Percentiles rank a stretch among this genome's conserved stretches.
phyloP scores from a whole-genome alignment of 441 rosid genomes.

The Adansonia madagascariensis region DNA sequence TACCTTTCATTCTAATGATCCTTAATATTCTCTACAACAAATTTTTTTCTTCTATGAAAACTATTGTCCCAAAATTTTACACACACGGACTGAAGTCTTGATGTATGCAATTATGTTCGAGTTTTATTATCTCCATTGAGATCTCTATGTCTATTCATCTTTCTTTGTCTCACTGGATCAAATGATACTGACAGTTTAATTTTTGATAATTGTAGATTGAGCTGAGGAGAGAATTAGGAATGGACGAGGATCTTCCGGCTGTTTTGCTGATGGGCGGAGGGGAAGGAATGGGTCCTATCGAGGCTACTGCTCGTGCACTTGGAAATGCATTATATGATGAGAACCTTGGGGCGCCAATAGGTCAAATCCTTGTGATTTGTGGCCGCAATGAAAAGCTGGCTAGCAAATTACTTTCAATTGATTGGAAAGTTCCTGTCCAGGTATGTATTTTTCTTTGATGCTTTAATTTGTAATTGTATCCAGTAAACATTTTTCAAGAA shows the following conservation, averaged over 20 bases:
- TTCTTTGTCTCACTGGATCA: not conserved
- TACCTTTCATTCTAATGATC: constrained; percentile 13
- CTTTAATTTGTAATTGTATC: not conserved
- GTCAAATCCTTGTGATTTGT: constrained; percentile 88
- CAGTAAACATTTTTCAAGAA: not conserved
- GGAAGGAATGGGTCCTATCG: constrained; percentile 99
- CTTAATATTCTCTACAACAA: not conserved
- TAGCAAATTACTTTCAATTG: constrained; percentile 59
- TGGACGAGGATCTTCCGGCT: constrained; percentile 94
- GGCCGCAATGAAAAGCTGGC: constrained; percentile 87
- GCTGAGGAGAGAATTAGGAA: constrained; percentile 76
- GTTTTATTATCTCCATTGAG: not conserved
- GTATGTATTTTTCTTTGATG: constrained; percentile 36
- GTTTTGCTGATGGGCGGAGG: constrained; percentile 98
- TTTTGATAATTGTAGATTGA: constrained; percentile 52
- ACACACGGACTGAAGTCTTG: not conserved
- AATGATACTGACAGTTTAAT: not conserved
- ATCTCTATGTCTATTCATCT: not conserved
- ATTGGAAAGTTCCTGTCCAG: constrained; percentile 94
- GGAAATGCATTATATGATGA: constrained; percentile 79
- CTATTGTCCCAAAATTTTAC: not conserved
- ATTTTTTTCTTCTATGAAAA: not conserved
- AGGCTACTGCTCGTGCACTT: constrained; percentile 86
- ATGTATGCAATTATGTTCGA: not conserved
- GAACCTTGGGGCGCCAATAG: constrained; percentile 72